These are phyloP conservation scores for Xanthoconium separans DNA, from an alignment of 1,284 basidiomycete species.

Conservation along the genomic window DNA sequence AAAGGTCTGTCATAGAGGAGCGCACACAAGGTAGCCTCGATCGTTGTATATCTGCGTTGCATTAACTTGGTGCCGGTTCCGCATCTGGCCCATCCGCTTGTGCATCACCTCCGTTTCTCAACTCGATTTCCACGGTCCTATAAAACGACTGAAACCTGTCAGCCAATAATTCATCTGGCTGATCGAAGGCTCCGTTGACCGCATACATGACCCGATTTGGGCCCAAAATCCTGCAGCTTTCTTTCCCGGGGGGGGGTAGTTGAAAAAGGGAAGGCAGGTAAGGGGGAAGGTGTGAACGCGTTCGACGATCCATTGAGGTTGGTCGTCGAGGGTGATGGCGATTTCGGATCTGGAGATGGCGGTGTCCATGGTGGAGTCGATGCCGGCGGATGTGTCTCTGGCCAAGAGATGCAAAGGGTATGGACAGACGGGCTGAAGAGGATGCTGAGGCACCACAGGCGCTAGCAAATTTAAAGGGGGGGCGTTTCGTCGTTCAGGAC, in stretches of 20 bases:
- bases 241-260: conserved; percentile 30
- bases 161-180: conserved; percentile 52
- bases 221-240: conserved; percentile 30
- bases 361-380: conserved; percentile 44
- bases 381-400: conserved; percentile 29
- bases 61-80: conserved; percentile 21
- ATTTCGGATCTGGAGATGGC: conserved; percentile 57
- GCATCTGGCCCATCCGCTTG: conserved; percentile 16
- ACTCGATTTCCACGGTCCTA: conserved; percentile 53
- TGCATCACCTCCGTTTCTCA: conserved; percentile 32
- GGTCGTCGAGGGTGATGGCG: conserved; percentile 43
- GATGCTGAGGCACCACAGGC: no score
- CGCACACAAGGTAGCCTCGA: conserved; percentile 69
- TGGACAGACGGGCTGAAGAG: conserved; percentile 51
- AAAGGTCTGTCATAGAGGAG: conserved; percentile 60
- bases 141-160: conserved; percentile 76
- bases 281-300: conserved; percentile 56
- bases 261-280: conserved; percentile 51
- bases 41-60: conserved; percentile 46
- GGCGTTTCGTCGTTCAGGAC: conserved; percentile 59
- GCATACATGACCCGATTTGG: conserved; percentile 31
- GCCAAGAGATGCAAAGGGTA: conserved; percentile 66
- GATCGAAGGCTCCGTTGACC: conserved; percentile 38
- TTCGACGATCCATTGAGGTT: conserved; percentile 67
- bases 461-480: conserved; percentile 52